phyloP scores from a whole-genome alignment of 2,329 filamentous ascomycete species.

The Emydomyces testavorans region DNA sequence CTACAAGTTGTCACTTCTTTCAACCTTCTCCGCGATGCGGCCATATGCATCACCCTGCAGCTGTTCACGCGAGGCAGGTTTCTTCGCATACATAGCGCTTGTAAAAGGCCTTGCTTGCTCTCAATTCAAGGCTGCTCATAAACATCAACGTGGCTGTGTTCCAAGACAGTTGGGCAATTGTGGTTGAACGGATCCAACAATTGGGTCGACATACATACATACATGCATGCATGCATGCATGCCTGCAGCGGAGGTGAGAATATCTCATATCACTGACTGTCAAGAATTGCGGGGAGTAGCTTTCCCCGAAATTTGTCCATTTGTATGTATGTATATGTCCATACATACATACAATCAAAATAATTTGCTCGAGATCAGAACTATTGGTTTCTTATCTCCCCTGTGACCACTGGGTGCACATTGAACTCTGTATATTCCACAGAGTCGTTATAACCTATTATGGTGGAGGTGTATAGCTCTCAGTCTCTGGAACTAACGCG shows the following conservation, averaged over 20 bases:
- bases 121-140: background rate
- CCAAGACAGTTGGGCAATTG: background rate
- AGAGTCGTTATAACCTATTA: too few relatives aligned
- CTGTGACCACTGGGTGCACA: too few relatives aligned
- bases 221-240: background rate
- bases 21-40: too few relatives aligned
- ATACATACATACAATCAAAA: too few relatives aligned
- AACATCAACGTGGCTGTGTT: background rate
- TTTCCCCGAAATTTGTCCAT: slow-evolving; percentile 5
- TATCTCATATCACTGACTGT: background rate
- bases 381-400: background rate
- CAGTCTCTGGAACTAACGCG: background rate
- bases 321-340: background rate
- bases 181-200: slow-evolving; percentile 2
- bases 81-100: background rate
- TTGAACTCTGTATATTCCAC: too few relatives aligned
- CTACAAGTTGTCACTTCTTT: too few relatives aligned
- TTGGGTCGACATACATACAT: slow-evolving; percentile 7
- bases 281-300: background rate
- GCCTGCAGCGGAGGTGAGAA: too few relatives aligned
- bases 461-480: background rate
- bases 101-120: background rate
- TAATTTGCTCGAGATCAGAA: background rate
- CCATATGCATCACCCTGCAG: background rate
- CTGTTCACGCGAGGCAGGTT: background rate